A percentile compares a stretch with the other conserved stretches of the same genome.
Conservation (phyloP, 2,329 filamentous ascomycete species). For the Trichoderma atroviride region DNA sequence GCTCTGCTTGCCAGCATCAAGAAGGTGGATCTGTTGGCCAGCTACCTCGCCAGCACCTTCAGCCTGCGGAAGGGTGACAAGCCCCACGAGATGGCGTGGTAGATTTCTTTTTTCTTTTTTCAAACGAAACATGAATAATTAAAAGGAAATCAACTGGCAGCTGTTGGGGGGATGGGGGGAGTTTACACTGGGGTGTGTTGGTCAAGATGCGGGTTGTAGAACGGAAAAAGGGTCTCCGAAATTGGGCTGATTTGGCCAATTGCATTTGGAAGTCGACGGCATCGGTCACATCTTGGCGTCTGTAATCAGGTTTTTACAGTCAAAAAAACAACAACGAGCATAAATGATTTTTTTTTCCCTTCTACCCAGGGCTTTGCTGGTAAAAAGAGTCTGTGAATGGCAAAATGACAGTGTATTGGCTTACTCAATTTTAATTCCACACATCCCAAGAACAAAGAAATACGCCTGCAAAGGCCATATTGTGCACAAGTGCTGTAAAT, state of each 20-base stretch:
- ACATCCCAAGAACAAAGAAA: not conserved
- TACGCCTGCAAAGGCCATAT: not conserved
- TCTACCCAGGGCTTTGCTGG: constrained; percentile 33
- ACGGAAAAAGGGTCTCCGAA: constrained; percentile 49
- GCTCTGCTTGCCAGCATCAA: constrained; percentile 92
- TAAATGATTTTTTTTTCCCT: constrained; percentile 38
- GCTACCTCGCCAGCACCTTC: constrained; percentile 95
- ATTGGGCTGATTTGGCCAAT: constrained; percentile 62
- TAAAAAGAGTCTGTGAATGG: constrained; percentile 38
- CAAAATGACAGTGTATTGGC: constrained; percentile 29
- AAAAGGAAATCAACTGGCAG: constrained; percentile 35
- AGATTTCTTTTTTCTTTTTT: constrained; percentile 48
- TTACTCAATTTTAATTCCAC: not conserved
- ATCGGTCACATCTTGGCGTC: constrained; percentile 68
- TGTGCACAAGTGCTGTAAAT: not conserved
- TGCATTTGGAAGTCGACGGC: constrained; percentile 68
- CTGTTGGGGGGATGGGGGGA: constrained; percentile 25
- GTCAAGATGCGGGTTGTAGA: constrained; percentile 46
- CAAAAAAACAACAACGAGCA: constrained; percentile 53
- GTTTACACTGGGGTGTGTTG: constrained; percentile 24
- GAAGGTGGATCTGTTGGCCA: constrained; percentile 92
- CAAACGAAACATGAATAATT: constrained; percentile 23
- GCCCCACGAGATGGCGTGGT: constrained; percentile 99
- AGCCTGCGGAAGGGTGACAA: constrained; percentile 99
- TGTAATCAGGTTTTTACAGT: constrained; percentile 67